phyloP scores from a whole-genome alignment of 441 rosid genomes.

The Viola pubescens region DNA sequence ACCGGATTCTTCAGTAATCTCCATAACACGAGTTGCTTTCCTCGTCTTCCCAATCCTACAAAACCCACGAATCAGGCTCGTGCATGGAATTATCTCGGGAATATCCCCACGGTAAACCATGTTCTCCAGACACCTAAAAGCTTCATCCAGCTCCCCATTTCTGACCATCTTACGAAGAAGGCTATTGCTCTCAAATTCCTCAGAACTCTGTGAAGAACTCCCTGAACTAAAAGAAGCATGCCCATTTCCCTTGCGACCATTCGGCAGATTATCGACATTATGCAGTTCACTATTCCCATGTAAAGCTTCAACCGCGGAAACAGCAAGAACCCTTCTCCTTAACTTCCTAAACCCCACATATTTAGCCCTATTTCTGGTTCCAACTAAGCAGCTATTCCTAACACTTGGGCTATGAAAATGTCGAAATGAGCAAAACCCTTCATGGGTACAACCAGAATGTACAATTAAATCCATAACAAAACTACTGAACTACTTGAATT shows the following conservation, averaged over 20 bases:
- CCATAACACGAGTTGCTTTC: constrained; percentile 66
- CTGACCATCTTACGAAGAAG: constrained; percentile 49
- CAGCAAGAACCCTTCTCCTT: constrained; percentile 28
- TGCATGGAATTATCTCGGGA: constrained; percentile 67
- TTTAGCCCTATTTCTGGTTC: constrained; percentile 19
- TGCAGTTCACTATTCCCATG: constrained; percentile 39
- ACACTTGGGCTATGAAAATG: constrained; percentile 27
- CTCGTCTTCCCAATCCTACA: constrained; percentile 59
- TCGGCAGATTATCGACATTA: constrained; percentile 21
- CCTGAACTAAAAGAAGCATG: constrained; percentile 20
- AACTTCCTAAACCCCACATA: constrained; percentile 25
- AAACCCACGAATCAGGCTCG: constrained; percentile 64
- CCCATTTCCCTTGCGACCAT: constrained; percentile 39
- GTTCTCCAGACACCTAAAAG: constrained; percentile 57
- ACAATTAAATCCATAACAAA: not conserved
- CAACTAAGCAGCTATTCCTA: constrained; percentile 19
- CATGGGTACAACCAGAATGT: constrained; percentile 26
- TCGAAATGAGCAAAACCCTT: constrained; percentile 46
- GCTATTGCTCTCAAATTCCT: constrained; percentile 52
- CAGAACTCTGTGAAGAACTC: constrained; percentile 30
- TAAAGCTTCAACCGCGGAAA: constrained; percentile 33
- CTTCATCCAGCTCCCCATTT: constrained; percentile 54
- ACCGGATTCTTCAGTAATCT: constrained; percentile 64
- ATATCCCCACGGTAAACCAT: constrained; percentile 65
- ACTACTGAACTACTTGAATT: too few relatives aligned